phyloP scores from a whole-genome alignment of 306 rosid species.

The Medicago lupulina region DNA sequence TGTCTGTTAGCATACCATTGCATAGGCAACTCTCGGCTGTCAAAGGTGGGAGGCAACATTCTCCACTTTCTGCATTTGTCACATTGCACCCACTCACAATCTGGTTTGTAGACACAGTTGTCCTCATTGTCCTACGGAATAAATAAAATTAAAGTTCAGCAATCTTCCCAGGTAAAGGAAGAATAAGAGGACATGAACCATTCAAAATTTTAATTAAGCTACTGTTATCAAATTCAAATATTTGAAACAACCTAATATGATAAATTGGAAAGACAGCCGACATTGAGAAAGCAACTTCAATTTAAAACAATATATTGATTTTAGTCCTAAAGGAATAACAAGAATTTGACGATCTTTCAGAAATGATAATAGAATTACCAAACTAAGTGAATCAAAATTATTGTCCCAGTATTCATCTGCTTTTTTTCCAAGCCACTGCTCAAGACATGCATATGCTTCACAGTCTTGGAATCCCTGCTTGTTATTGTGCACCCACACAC shows the following conservation, averaged over 20 bases:
- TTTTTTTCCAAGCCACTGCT: conserved; percentile 55
- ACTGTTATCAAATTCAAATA: conserved; percentile 28
- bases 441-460: conserved; percentile 56
- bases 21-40: conserved; percentile 40
- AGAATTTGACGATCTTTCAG: neutral
- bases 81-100: conserved; percentile 67
- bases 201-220: conserved; percentile 21
- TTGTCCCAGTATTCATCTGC: conserved; percentile 59
- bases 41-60: conserved; percentile 45
- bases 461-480: conserved; percentile 72
- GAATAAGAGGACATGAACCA: conserved; percentile 20
- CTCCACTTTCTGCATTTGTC: conserved; percentile 76
- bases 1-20: conserved; percentile 51
- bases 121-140: conserved; percentile 42
- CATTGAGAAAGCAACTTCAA: neutral
- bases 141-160: conserved; percentile 1
- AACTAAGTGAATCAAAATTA: conserved; percentile 48
- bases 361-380: conserved; percentile 48
- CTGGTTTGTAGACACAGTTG: conserved; percentile 51
- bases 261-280: conserved; percentile 12
- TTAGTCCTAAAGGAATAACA: conserved; percentile 25
- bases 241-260: conserved; percentile 1
- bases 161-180: neutral
- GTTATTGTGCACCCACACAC: conserved; percentile 67
- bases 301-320: conserved; percentile 22